phyloP scores from a whole-genome alignment of 2,329 filamentous ascomycete genomes.

The Penicillium frequentans region DNA sequence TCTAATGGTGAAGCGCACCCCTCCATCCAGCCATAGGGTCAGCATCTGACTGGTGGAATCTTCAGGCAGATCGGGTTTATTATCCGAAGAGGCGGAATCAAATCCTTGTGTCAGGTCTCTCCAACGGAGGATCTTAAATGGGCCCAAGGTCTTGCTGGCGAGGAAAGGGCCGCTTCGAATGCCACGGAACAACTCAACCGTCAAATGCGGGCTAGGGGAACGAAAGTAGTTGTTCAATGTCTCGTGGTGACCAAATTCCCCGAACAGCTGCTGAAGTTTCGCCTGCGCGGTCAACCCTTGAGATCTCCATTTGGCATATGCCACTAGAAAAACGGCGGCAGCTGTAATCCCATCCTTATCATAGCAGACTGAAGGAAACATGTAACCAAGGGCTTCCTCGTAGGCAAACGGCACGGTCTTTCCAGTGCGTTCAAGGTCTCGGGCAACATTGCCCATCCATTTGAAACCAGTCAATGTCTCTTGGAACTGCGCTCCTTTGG shows the following conservation, averaged over 20 bases:
- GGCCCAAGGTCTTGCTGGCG: constrained; percentile 50
- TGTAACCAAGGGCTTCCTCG: constrained; percentile 67
- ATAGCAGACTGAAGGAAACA: constrained; percentile 62
- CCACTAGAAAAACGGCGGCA: constrained; percentile 59
- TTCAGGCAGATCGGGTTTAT: constrained; percentile 56
- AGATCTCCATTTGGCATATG: constrained; percentile 51
- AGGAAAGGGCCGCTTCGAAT: constrained; percentile 51
- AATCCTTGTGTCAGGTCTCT: constrained; percentile 62
- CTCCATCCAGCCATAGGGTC: constrained; percentile 57
- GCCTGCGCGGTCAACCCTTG: constrained; percentile 57
- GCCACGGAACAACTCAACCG: constrained; percentile 54
- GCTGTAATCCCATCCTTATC: constrained; percentile 67
- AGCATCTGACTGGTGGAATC: constrained; percentile 64
- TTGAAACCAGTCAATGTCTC: constrained; percentile 69
- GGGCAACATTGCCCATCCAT: constrained; percentile 64
- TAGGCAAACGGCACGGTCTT: constrained; percentile 59
- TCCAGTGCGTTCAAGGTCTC: constrained; percentile 50
- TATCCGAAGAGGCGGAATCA: constrained; percentile 56
- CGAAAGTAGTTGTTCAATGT: constrained; percentile 65
- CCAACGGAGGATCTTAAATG: constrained; percentile 57
- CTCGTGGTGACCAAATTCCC: constrained; percentile 60
- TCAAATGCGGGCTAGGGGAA: constrained; percentile 55
- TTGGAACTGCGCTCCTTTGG: constrained; percentile 57
- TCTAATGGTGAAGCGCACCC: constrained; percentile 59
- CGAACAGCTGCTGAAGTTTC: constrained; percentile 59